A percentile compares a stretch with the other conserved stretches of the same genome.
These are phyloP conservation scores for Malassezia equina DNA, from an alignment of 1,284 basidiomycete genomes.

Conservation along the genomic window DNA sequence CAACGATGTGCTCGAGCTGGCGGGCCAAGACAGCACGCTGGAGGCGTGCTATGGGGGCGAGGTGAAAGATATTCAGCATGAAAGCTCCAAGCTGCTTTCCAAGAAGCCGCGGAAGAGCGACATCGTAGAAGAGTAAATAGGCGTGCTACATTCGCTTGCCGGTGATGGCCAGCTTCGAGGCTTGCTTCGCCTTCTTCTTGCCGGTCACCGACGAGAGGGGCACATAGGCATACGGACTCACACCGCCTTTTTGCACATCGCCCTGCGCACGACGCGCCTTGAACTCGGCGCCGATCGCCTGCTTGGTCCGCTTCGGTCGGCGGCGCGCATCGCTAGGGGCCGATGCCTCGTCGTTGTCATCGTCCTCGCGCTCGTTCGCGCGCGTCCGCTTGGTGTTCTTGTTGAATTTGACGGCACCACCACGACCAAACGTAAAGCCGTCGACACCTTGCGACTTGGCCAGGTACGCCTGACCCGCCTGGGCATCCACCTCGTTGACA, in stretches of 20 bases:
- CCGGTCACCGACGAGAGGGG: conserved; percentile 35
- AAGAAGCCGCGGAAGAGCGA: conserved; percentile 37
- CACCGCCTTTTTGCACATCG: conserved; percentile 61
- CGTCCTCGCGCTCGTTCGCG: conserved; percentile 33
- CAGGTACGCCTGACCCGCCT: conserved; percentile 58
- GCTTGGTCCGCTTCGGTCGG: conserved; percentile 26
- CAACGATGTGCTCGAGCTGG: conserved; percentile 49
- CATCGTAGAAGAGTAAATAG: conserved; percentile 24
- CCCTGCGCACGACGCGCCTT: conserved; percentile 35
- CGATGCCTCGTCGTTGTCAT: conserved; percentile 17
- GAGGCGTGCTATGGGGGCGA: conserved; percentile 37
- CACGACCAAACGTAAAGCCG: conserved; percentile 66
- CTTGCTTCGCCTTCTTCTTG: conserved; percentile 23
- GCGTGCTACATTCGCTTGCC: conserved; percentile 2
- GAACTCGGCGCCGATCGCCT: conserved; percentile 40
- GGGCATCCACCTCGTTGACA: conserved; percentile 60
- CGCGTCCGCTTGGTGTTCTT: conserved; percentile 58
- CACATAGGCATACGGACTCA: conserved; percentile 80
- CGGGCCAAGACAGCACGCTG: conserved; percentile 44
- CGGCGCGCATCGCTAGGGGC: conserved; percentile 5
- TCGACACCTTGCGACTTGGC: conserved; percentile 73
- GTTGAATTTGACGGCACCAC: conserved; percentile 84
- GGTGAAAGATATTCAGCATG: conserved; percentile 29
- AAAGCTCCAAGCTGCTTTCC: conserved; percentile 18
- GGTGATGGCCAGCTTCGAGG: conserved; percentile 10